phyloP scores from a whole-genome alignment of 78 protist species.

The Tieghemostelium lacteum region DNA sequence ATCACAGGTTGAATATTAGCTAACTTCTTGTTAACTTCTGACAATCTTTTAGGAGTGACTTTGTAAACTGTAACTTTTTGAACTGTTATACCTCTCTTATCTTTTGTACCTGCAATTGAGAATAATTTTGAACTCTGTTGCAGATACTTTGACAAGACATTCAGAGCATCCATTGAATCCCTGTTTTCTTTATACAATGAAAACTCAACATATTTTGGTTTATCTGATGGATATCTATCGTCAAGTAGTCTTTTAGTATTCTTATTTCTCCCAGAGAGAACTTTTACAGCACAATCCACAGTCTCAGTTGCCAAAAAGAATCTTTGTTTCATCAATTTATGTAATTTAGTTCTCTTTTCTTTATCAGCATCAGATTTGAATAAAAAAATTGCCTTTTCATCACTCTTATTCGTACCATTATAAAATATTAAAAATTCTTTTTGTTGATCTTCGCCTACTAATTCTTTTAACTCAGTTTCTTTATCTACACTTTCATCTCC shows the following conservation, averaged over 20 bases:
- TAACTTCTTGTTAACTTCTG: conserved; percentile 28
- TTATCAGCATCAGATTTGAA: conserved; percentile 22
- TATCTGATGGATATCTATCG: conserved; percentile 31
- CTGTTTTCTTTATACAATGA: conserved; percentile 82
- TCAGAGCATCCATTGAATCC: conserved; percentile 75
- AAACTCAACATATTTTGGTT: conserved; percentile 64
- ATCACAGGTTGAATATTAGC: conserved; percentile 1
- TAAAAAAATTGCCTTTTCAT: conserved; percentile 24
- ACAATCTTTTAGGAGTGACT: conserved; percentile 17
- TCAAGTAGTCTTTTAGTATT: not conserved
- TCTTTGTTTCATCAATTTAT: conserved; percentile 24
- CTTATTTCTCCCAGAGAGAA: not conserved
- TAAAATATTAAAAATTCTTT: conserved; percentile 16
- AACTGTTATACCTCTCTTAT: conserved; percentile 88
- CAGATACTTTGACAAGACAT: conserved; percentile 11
- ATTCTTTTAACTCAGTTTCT: conserved; percentile 8
- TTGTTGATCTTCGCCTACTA: conserved; percentile 49
- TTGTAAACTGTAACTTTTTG: conserved; percentile 80
- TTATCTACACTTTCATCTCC: not conserved
- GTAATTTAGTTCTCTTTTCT: conserved; percentile 57
- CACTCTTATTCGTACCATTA: conserved; percentile 14
- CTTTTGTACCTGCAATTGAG: conserved; percentile 88
- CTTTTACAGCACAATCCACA: conserved; percentile 26
- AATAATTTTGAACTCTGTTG: conserved; percentile 32
- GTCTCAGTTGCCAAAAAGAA: conserved; percentile 28